Conservation (phyloP, 2,329 filamentous ascomycete species). For the Ceratocystis huliohia region DNA sequence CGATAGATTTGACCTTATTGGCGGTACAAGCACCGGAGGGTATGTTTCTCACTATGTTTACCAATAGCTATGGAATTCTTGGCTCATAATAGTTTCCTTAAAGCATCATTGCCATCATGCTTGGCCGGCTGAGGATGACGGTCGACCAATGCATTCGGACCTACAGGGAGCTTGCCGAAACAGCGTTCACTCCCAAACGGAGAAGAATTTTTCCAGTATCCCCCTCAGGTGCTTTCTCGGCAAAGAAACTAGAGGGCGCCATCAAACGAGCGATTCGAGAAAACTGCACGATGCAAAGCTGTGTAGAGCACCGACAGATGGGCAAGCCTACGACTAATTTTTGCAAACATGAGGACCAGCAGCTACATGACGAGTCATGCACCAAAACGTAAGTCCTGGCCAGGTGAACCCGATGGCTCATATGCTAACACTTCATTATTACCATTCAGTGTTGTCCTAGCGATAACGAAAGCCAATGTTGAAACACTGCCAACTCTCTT, state of each 20-base stretch:
- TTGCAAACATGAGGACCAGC: not conserved
- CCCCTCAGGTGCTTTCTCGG: not conserved
- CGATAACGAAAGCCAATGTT: not conserved
- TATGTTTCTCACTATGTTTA: constrained; percentile 11
- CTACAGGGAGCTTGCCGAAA: not conserved
- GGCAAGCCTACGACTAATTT: not conserved
- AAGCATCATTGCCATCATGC: not conserved
- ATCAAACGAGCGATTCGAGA: not conserved
- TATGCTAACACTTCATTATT: not conserved
- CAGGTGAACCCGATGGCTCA: not conserved
- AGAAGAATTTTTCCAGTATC: not conserved
- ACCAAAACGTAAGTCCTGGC: not conserved
- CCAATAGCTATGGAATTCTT: too few relatives aligned
- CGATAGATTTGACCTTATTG: constrained; percentile 26
- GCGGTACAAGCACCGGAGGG: constrained; percentile 27
- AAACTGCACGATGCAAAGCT: not conserved
- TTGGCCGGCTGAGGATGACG: not conserved
- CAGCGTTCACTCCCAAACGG: not conserved
- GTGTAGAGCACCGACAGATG: not conserved
- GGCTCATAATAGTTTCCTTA: not conserved
- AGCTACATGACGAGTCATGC: not conserved
- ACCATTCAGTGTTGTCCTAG: not conserved
- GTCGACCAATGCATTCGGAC: not conserved
- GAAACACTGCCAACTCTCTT: constrained; percentile 23
- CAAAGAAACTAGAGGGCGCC: not conserved